Conservation (phyloP, 1,284 basidiomycete species). For the Agaricales sp. region DNA sequence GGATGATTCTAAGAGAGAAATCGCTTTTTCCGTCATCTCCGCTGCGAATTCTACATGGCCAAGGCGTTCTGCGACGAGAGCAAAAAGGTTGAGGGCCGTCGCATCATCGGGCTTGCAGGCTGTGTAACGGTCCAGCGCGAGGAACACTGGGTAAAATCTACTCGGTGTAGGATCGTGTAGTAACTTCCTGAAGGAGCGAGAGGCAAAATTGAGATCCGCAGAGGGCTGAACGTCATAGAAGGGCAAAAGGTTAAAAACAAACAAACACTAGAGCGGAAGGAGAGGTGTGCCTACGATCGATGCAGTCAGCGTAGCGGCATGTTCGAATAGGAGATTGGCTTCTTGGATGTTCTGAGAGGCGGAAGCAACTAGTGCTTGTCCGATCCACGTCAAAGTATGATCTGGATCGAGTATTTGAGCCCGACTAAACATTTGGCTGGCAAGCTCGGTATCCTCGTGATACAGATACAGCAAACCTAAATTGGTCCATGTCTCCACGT, state of each 20-base stretch:
- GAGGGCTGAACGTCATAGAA: slow-evolving; percentile 42
- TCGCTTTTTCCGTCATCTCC: slow-evolving; percentile 53
- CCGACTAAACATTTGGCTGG: slow-evolving; percentile 79
- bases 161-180: slow-evolving; percentile 18
- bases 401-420: slow-evolving; percentile 93
- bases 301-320: slow-evolving; percentile 68
- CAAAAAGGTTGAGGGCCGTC: slow-evolving; percentile 77
- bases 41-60: slow-evolving; percentile 60
- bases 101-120: slow-evolving; percentile 61
- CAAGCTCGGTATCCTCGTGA: slow-evolving; percentile 74
- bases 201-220: slow-evolving; percentile 77
- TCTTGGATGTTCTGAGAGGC: slow-evolving; percentile 54
- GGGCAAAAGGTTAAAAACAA: neutral
- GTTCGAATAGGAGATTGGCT: slow-evolving; percentile 68
- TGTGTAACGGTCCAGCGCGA: slow-evolving; percentile 73
- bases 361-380: slow-evolving; percentile 79
- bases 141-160: slow-evolving; percentile 64
- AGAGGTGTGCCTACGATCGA: slow-evolving; percentile 46
- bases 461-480: slow-evolving; percentile 87
- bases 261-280: neutral
- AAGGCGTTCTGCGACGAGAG: slow-evolving; percentile 78
- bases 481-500: slow-evolving; percentile 76
- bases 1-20: slow-evolving; percentile 67
- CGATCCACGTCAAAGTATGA: slow-evolving; percentile 86
- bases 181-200: slow-evolving; percentile 42